Base-by-base conservation (phyloP, 352 stramenopile genomes). In the Stramenopiles sp. region DNA sequence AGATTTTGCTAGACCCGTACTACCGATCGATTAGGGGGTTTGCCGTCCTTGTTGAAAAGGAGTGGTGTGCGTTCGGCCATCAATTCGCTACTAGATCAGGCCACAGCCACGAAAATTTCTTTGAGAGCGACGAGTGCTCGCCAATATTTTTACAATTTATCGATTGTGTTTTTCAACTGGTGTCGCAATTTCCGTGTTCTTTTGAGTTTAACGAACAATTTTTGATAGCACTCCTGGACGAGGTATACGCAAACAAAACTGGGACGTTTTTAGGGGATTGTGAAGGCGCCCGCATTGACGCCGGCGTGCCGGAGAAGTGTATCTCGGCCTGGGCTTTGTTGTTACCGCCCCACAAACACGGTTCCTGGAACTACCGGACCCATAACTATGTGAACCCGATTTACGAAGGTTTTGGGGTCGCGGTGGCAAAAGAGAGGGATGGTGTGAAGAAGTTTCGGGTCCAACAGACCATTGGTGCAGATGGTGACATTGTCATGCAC, bases 11-110 rank as follows among this genome's bases (percentile, higher is more conserved):
- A 32, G 87, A 92, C 69, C 87, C 87, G 0, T 88, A 88, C 79
- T 92, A 92, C 78, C 86, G 87, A 1, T 89, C 84, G 6, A 88
- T 92, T 34, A 83, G 85, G 0, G 87, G 87, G 0, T 92, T 92
- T 74, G 86, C 90, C 73, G 85, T 90, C 12, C 83, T 99, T 3
- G 87, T 99, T 12, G 94, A 99, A 83, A 99, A 99, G 79, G 95
- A 99, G 74, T 99, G 96, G 90, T 94, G 94, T 79, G 88, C 84
- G 35, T 99, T 99, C 81, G 96, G 96, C 0, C 94, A 99, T 84
- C 91, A 97, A 34, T 99, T 99, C 76, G 88, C 93, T 12, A 81
- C 88, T 6, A 85, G 96, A 6, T 92, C 86, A 76, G 94, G 92
- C 35, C 93, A 98, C 77, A 93, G 90, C 32, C 86, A 97, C 81